Base-by-base conservation (phyloP, 108 stramenopile species). In the Ochromonas danica region DNA sequence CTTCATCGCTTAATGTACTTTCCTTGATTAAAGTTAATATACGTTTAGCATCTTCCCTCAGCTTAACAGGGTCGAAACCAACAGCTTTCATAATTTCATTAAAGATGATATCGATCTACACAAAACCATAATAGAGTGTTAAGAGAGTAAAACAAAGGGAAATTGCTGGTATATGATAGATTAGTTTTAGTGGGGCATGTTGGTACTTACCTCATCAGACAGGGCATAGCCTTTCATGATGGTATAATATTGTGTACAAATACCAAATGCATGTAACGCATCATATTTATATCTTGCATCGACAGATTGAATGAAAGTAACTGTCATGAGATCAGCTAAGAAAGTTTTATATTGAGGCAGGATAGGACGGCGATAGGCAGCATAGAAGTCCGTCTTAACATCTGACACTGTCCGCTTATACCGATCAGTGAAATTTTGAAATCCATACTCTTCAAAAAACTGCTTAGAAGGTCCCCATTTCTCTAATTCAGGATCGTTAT, bases 21-120 rank as follows among this genome's bases (percentile, higher is more conserved):
- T 36, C 63, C 35, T 67, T 67, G 33, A 36, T 36, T 6, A 22
- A 10, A 10, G 33, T 36, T 6, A 67, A 10, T 6, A 67, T 28
- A 31, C 30, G 17, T 25, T 67, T 67, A 6, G 63, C 63, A 36
- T 67, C 63, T 6, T 36, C 33, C 35, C 63, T 28, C 31, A 67
- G 3, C 25, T 67, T 28, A 28, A 35, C 33, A 28, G 63, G 63
- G 31, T 67, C 63, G 33, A 67, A 67, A 28, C 35, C 33, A 28
- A 67, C 27, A 67, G 63, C 63, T 28, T 35, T 67, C 63, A 67
- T 36, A 3, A 67, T 67, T 36, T 28, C 63, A 36, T 67, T 67
- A 25, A 67, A 67, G 6, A 67, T 67, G 6, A 36, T 10, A 67
- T 67, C 63, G 31, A 67, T 67, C 63, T 67, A 36, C 25, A 67